phyloP scores from a whole-genome alignment of 2,329 filamentous ascomycete genomes.

The Epichloe gansuensis region DNA sequence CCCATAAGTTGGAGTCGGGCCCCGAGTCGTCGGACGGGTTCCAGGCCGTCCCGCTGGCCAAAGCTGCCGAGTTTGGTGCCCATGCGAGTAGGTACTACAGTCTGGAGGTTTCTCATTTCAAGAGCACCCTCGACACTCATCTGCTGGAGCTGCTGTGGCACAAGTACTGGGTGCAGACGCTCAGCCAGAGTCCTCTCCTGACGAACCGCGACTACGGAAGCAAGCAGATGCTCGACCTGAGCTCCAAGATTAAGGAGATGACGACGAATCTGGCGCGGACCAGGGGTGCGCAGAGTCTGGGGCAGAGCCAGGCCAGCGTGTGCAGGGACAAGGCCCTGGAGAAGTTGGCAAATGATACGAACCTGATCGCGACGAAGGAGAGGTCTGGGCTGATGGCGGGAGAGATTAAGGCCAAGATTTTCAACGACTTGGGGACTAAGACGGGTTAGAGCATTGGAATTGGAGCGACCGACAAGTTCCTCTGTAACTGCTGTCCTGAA shows the following conservation, averaged over 20 bases:
- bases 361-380: slow-evolving; percentile 48
- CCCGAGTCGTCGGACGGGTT: slow-evolving; percentile 38
- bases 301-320: slow-evolving; percentile 13
- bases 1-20: slow-evolving; percentile 41
- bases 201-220: slow-evolving; percentile 88
- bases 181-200: slow-evolving; percentile 80
- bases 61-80: slow-evolving; percentile 90
- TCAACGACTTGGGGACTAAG: slow-evolving; percentile 29
- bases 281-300: slow-evolving; percentile 14
- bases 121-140: slow-evolving; percentile 77
- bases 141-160: slow-evolving; percentile 89
- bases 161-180: slow-evolving; percentile 97
- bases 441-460: not conserved
- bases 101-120: slow-evolving; percentile 86
- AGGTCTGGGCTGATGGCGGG: slow-evolving; percentile 48
- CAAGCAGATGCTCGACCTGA: slow-evolving; percentile 82
- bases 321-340: slow-evolving; percentile 35
- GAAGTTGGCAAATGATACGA: slow-evolving; percentile 49
- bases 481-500: not conserved
- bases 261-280: slow-evolving; percentile 21
- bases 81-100: slow-evolving; percentile 85
- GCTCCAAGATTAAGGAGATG: slow-evolving; percentile 64
- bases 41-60: slow-evolving; percentile 75
- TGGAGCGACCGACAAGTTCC: not conserved
- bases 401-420: slow-evolving; percentile 51